Evolutionary conservation across 257 asterid genomes (phyloP).

Genomic region (Cinchona pubescens): DNA sequence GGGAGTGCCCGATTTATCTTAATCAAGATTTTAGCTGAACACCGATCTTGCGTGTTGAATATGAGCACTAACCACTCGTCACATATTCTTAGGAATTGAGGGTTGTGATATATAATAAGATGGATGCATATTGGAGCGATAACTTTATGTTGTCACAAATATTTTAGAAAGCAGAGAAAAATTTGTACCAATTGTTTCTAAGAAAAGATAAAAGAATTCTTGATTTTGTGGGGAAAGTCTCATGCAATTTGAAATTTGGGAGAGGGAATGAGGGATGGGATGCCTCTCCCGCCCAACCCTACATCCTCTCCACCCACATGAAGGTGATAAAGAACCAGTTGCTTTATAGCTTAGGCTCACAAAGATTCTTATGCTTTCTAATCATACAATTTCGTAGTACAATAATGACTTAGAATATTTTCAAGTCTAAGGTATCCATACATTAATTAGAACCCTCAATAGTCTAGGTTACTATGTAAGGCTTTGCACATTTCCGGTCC

Average conservation of each 20-base stretch:
- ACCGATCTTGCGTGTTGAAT: no score
- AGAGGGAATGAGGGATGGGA: not conserved
- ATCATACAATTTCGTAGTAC: constrained; percentile 2
- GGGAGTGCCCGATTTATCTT: no score
- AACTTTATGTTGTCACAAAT: no score
- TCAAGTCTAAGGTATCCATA: not conserved
- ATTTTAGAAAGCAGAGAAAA: no score
- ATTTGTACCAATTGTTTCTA: not conserved
- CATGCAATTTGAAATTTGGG: not conserved
- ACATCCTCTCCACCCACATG: not conserved
- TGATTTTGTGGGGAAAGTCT: not conserved
- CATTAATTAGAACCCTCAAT: not conserved
- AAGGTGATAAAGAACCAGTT: not conserved
- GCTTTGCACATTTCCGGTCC: not conserved
- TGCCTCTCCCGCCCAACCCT: not conserved
- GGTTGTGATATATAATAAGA: not conserved
- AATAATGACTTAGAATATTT: not conserved
- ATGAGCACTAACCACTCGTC: no score
- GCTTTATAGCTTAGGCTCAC: not conserved
- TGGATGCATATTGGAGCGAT: not conserved
- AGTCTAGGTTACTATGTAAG: not conserved
- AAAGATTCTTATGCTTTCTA: constrained; percentile 3
- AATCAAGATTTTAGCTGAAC: no score
- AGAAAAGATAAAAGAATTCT: not conserved
- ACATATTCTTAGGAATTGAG: no score